Conservation (phyloP, 805 yeast genomes). For the Candida vaughaniae region DNA sequence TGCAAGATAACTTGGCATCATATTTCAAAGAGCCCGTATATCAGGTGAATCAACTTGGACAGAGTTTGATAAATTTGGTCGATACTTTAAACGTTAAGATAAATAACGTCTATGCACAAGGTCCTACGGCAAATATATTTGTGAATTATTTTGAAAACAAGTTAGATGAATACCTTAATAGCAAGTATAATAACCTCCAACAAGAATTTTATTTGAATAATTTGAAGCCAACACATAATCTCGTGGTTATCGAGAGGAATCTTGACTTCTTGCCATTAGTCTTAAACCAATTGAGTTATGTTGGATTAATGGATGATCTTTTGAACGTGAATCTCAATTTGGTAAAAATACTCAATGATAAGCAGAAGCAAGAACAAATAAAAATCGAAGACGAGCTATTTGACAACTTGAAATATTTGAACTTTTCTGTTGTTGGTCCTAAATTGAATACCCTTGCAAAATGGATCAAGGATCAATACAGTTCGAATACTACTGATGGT, state of each 20-base stretch:
- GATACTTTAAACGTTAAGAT: slow-evolving; percentile 38
- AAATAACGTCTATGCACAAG: slow-evolving; percentile 60
- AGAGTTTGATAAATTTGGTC: slow-evolving; percentile 47
- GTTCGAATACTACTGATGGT: slow-evolving; percentile 17
- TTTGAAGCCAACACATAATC: slow-evolving; percentile 56
- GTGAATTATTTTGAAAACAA: slow-evolving; percentile 40
- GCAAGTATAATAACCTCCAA: slow-evolving; percentile 35
- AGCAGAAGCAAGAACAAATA: slow-evolving; percentile 16
- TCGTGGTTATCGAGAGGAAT: slow-evolving; percentile 76
- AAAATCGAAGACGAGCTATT: slow-evolving; percentile 49
- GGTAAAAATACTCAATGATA: slow-evolving; percentile 17
- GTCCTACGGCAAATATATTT: slow-evolving; percentile 52
- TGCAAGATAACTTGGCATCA: slow-evolving; percentile 41
- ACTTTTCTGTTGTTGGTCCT: slow-evolving; percentile 79
- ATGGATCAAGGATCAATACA: slow-evolving; percentile 62
- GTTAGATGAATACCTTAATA: slow-evolving; percentile 35
- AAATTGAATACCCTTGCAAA: slow-evolving; percentile 70
- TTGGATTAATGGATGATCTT: slow-evolving; percentile 78
- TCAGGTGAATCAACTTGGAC: slow-evolving; percentile 48
- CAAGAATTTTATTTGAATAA: slow-evolving; percentile 32
- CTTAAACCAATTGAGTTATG: slow-evolving; percentile 74
- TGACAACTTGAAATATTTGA: slow-evolving; percentile 55
- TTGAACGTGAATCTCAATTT: slow-evolving; percentile 49
- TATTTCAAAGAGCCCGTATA: slow-evolving; percentile 46
- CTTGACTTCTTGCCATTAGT: slow-evolving; percentile 71